phyloP scores from a whole-genome alignment of 2,329 filamentous ascomycete genomes.

The Colletotrichum echinochloae region DNA sequence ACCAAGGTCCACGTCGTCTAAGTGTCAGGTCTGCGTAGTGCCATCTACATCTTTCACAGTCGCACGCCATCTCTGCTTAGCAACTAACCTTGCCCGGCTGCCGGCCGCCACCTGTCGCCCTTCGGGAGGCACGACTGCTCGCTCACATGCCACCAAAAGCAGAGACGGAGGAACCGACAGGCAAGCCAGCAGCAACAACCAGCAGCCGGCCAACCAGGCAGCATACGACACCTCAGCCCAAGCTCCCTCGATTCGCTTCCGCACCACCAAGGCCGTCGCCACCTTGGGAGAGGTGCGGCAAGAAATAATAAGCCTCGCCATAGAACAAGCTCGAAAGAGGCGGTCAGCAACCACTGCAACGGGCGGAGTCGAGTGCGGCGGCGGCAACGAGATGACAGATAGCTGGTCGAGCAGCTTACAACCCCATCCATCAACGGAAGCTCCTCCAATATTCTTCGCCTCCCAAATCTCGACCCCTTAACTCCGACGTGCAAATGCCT shows the following conservation, averaged over 20 bases:
- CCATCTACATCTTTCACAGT: conserved; percentile 11
- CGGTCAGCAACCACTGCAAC: conserved; percentile 23
- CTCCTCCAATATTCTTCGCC: conserved; percentile 30
- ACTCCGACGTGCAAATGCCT: neutral
- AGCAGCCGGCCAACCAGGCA: conserved; percentile 10
- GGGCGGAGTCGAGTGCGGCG: neutral
- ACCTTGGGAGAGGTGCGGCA: conserved; percentile 7
- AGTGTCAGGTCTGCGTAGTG: conserved; percentile 32
- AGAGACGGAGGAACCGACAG: conserved; percentile 20
- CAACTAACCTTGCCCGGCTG: conserved; percentile 16
- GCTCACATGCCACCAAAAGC: conserved; percentile 37
- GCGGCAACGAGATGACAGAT: neutral
- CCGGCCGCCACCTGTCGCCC: conserved; percentile 16
- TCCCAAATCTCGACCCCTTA: conserved; percentile 10
- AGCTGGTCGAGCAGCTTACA: conserved; percentile 4
- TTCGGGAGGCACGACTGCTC: conserved; percentile 37
- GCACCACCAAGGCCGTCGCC: conserved; percentile 8
- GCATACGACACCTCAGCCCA: conserved; percentile 31
- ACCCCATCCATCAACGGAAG: conserved; percentile 13
- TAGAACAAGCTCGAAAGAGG: conserved; percentile 32
- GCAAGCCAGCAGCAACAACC: conserved; percentile 4
- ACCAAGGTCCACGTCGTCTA: conserved; percentile 33
- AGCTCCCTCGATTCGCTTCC: conserved; percentile 3
- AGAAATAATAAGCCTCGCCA: conserved; percentile 6
- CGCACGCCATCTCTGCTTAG: conserved; percentile 35